Conservation (phyloP, 345 rosid genomes). For the Psidium friedrichsthalianum region DNA sequence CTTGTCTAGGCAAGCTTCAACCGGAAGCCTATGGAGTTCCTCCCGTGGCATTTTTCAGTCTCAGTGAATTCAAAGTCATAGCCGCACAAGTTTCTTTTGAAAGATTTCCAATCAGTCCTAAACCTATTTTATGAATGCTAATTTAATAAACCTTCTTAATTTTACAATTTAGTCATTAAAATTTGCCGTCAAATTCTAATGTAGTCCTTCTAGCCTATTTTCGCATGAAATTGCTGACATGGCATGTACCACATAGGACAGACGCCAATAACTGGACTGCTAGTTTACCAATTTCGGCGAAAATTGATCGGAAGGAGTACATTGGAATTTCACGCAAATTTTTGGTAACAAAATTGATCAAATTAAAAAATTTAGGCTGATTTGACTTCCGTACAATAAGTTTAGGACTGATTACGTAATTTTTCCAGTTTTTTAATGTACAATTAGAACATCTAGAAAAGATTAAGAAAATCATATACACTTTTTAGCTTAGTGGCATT, state of each 20-base stretch:
- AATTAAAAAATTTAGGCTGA: not conserved
- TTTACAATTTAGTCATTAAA: not conserved
- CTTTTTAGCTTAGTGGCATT: not conserved
- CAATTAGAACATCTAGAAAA: not conserved
- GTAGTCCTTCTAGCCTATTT: too few relatives aligned
- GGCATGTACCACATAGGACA: not conserved
- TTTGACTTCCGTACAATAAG: not conserved
- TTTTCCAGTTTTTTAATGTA: not conserved
- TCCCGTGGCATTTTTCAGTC: not conserved
- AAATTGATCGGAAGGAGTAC: not conserved
- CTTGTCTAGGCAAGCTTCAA: not conserved
- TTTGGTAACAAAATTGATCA: not conserved
- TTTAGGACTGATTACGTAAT: not conserved
- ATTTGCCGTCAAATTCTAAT: not conserved
- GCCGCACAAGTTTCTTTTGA: not conserved
- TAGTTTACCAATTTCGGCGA: accelerated
- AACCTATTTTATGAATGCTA: not conserved
- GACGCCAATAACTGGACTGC: accelerated
- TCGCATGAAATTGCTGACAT: not conserved
- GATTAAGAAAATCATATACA: not conserved
- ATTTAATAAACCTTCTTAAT: not conserved
- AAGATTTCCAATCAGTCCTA: not conserved
- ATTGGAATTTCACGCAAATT: not conserved
- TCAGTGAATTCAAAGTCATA: not conserved
- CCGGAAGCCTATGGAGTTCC: not conserved